Percentiles rank a stretch among this genome's conserved stretches.
Evolutionary conservation across 2,329 filamentous ascomycete species (phyloP).

Genomic region (Xylariaceae sp.): DNA sequence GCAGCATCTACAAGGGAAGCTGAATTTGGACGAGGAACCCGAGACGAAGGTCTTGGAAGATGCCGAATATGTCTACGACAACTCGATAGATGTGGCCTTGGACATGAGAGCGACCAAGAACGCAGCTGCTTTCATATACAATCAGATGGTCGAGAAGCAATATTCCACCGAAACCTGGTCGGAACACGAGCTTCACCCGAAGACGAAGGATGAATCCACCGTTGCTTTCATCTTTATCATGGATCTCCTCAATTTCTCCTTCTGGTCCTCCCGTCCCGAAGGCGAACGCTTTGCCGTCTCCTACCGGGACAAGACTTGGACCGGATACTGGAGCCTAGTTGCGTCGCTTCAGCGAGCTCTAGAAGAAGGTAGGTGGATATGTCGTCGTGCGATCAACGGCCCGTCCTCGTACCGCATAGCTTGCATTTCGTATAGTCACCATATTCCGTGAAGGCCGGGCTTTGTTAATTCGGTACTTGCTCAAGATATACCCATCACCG

Average conservation of each 20-base stretch:
- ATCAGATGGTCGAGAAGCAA: conserved; percentile 74
- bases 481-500: conserved; percentile 80
- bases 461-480: conserved; percentile 24
- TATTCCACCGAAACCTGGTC: conserved; percentile 88
- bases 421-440: conserved; percentile 23
- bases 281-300: conserved; percentile 76
- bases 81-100: conserved; percentile 87
- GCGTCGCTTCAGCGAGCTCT: conserved; percentile 81
- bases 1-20: conserved; percentile 65
- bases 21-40: conserved; percentile 52
- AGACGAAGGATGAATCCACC: conserved; percentile 71
- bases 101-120: conserved; percentile 77
- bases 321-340: conserved; percentile 92
- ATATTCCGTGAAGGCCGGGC: conserved; percentile 10
- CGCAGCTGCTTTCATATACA: conserved; percentile 74
- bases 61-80: conserved; percentile 85
- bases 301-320: conserved; percentile 79
- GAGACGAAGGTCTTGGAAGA: conserved; percentile 79
- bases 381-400: not conserved
- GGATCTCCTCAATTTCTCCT: conserved; percentile 95
- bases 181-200: conserved; percentile 84
- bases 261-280: conserved; percentile 75
- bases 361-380: conserved; percentile 64
- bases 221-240: conserved; percentile 95
- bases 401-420: not conserved